Conservation (phyloP, 371 early-diverging fungal species). For the Lichtheimia ramosa region DNA sequence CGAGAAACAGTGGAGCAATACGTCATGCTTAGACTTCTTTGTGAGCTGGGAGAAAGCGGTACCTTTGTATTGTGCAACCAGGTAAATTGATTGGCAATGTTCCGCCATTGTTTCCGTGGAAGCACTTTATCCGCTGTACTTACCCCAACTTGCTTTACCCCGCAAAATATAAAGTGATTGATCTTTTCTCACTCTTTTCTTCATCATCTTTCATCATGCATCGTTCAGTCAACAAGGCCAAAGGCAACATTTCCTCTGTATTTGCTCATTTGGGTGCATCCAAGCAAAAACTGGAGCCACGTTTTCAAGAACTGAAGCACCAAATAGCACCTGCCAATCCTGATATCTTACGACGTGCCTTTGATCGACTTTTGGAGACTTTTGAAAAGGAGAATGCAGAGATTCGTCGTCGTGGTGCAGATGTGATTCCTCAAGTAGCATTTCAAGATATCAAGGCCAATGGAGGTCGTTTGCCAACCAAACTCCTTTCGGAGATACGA, state of each 20-base stretch:
- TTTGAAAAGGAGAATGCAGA: conserved; percentile 28
- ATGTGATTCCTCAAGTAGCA: conserved; percentile 27
- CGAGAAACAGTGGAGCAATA: too few species aligned
- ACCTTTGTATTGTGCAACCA: too few species aligned
- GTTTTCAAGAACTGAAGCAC: conserved; percentile 24
- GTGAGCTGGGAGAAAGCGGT: too few species aligned
- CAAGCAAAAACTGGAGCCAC: conserved; percentile 22
- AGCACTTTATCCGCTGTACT: too few species aligned
- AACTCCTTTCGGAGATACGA: conserved; percentile 20
- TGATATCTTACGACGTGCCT: conserved; percentile 21
- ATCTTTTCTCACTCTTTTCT: too few species aligned
- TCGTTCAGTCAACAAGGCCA: conserved; percentile 20
- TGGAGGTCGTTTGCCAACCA: conserved; percentile 31
- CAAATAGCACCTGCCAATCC: conserved; percentile 26
- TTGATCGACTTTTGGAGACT: conserved; percentile 19
- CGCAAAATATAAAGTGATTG: too few species aligned
- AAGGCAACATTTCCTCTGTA: conserved; percentile 43
- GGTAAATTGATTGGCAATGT: too few species aligned
- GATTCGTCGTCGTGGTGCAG: conserved; percentile 29
- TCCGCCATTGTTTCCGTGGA: too few species aligned
- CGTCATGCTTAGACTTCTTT: too few species aligned
- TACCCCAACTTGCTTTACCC: too few species aligned
- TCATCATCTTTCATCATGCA: conserved; percentile 3
- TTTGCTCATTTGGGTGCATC: conserved; percentile 36
- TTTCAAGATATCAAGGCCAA: conserved; percentile 29